Evolutionary conservation across 306 rosid species (phyloP).

Genomic region (Trifolium fragiferum): DNA sequence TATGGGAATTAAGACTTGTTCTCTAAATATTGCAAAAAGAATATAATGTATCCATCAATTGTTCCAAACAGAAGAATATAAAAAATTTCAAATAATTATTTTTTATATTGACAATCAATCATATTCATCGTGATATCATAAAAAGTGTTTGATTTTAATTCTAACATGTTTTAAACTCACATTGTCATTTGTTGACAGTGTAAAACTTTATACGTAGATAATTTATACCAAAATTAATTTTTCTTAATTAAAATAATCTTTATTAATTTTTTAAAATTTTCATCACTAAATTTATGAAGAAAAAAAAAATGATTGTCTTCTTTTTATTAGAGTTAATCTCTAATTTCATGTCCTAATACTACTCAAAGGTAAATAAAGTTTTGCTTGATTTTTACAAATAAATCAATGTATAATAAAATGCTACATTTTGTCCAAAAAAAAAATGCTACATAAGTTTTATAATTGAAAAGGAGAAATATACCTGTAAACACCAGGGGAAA

Average conservation of each 20-base stretch:
- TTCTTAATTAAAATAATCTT: not conserved
- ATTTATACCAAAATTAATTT: too few relatives aligned
- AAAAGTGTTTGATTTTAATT: too few relatives aligned
- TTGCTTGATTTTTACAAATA: not conserved
- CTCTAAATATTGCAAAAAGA: conserved; percentile 32
- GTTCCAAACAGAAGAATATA: not conserved
- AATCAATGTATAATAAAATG: not conserved
- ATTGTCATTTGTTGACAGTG: not conserved
- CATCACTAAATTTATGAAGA: too few relatives aligned
- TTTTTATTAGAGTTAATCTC: too few relatives aligned
- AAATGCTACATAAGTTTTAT: not conserved
- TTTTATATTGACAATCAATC: too few relatives aligned
- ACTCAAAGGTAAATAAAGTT: too few relatives aligned
- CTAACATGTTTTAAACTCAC: not conserved
- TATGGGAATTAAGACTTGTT: not conserved
- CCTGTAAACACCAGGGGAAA: conserved; percentile 41
- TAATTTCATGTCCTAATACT: too few relatives aligned
- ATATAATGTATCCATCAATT: conserved; percentile 9
- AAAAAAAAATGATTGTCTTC: not conserved
- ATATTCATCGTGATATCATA: too few relatives aligned
- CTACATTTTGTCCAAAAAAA: too few relatives aligned
- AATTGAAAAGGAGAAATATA: not conserved
- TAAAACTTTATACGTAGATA: too few relatives aligned
- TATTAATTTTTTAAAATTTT: not conserved
- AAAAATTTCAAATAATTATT: not conserved